A percentile compares a stretch with the other conserved stretches of the same genome.
Conservation (phyloP, 1,284 basidiomycete species). For the Fomitopsis palustris region DNA sequence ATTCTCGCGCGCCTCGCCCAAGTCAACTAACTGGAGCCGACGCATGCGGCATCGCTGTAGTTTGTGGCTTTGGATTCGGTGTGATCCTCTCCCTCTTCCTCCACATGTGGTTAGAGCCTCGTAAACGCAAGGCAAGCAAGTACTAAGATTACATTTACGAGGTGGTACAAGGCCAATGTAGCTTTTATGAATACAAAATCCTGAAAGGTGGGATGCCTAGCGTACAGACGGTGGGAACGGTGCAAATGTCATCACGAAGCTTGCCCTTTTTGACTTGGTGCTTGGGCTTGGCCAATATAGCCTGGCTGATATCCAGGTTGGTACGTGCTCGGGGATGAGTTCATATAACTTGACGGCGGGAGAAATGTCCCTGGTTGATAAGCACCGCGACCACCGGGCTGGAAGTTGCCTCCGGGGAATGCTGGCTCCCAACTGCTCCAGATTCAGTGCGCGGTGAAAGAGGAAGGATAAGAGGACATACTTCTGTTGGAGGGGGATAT, state of each 20-base stretch:
- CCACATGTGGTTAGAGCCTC: constrained; percentile 6
- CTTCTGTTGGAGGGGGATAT: constrained; percentile 41
- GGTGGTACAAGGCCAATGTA: neutral
- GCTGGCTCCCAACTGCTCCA: constrained; percentile 43
- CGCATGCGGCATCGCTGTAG: constrained; percentile 27
- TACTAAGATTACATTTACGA: constrained; percentile 2
- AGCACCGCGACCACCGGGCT: constrained; percentile 20
- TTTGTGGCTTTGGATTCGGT: constrained; percentile 30
- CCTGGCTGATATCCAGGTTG: constrained; percentile 25
- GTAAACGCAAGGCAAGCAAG: constrained; percentile 6
- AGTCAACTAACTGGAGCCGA: constrained; percentile 18
- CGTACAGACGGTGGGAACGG: neutral
- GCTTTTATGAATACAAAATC: neutral
- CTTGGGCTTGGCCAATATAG: constrained; percentile 21
- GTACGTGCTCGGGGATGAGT: constrained; percentile 18
- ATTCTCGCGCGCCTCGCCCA: constrained; percentile 11
- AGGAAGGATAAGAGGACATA: constrained; percentile 24
- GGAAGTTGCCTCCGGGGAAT: constrained; percentile 22
- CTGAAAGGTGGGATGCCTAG: neutral
- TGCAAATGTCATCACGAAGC: neutral
- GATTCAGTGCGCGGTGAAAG: neutral
- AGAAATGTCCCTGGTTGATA: constrained; percentile 6
- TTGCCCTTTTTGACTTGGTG: constrained; percentile 2
- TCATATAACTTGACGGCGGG: constrained; percentile 13
- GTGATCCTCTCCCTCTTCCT: constrained; percentile 22